Conservation (phyloP, 2,329 filamentous ascomycete genomes). For the Drechmeria coniospora region DNA sequence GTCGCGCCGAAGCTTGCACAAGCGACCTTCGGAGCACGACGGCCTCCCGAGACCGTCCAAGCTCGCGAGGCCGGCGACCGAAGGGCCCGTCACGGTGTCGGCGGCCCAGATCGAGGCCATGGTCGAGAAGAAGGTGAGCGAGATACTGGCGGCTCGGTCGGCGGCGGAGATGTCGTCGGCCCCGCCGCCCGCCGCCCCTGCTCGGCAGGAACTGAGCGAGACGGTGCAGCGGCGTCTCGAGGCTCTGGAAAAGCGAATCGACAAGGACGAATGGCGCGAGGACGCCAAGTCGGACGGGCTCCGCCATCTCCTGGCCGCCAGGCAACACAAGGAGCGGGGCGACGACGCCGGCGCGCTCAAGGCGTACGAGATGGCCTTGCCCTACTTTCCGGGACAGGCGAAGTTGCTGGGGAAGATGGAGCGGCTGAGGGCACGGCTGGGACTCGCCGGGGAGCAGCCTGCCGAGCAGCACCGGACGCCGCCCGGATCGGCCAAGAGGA, state of each 20-base stretch:
- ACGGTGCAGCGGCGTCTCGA: conserved; percentile 71
- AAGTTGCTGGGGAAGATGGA: conserved; percentile 61
- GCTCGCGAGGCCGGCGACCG: conserved; percentile 22
- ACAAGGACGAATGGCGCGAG: conserved; percentile 43
- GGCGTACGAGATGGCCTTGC: conserved; percentile 74
- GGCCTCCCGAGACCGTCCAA: conserved; percentile 30
- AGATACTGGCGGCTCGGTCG: conserved; percentile 63
- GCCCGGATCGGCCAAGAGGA: not conserved
- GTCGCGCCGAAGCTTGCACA: conserved; percentile 12
- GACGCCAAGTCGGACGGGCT: conserved; percentile 69
- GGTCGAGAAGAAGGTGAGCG: conserved; percentile 80
- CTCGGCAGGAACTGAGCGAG: conserved; percentile 45
- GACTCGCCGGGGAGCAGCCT: conserved; percentile 7
- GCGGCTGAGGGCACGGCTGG: conserved; percentile 39
- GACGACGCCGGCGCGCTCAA: conserved; percentile 64
- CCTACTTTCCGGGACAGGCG: conserved; percentile 72
- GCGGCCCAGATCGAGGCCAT: conserved; percentile 74
- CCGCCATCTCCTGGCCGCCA: conserved; percentile 75
- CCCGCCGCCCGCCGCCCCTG: conserved; percentile 18
- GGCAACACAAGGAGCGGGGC: conserved; percentile 74
- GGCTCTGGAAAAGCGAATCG: conserved; percentile 72
- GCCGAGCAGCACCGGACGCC: conserved; percentile 4
- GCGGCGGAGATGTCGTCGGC: conserved; percentile 30
- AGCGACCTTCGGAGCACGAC: conserved; percentile 28
- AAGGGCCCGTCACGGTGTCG: conserved; percentile 34